These are phyloP conservation scores for Flaveria sonorensis DNA, from an alignment of 129 eudicot genomes.

Conservation along the genomic window DNA sequence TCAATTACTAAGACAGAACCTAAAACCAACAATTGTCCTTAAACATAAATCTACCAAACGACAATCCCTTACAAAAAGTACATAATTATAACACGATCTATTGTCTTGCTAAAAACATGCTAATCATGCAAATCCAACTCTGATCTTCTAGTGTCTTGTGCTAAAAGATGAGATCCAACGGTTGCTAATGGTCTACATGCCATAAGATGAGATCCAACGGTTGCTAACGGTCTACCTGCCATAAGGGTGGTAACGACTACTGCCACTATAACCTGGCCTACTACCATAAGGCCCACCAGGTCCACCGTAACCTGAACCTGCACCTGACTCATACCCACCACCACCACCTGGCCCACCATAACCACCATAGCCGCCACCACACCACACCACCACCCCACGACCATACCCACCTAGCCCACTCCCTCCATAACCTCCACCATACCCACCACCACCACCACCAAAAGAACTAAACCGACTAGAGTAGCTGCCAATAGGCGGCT, in stretches of 20 bases:
- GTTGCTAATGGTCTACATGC: slow-evolving; percentile 31
- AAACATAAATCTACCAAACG: slow-evolving; percentile 33
- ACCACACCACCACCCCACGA: slow-evolving; percentile 53
- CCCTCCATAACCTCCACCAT: slow-evolving; percentile 64
- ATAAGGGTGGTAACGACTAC: slow-evolving; percentile 89
- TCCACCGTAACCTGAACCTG: slow-evolving; percentile 66
- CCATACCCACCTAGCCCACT: slow-evolving; percentile 73
- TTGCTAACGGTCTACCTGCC: slow-evolving; percentile 63
- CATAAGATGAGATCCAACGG: slow-evolving; percentile 30
- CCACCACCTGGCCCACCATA: slow-evolving; percentile 59
- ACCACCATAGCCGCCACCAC: slow-evolving; percentile 71
- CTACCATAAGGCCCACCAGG: slow-evolving; percentile 70
- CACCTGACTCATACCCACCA: slow-evolving; percentile 51
- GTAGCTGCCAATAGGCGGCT: slow-evolving; percentile 60
- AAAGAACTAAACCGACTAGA: slow-evolving; percentile 71
- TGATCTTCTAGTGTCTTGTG: slow-evolving; percentile 47
- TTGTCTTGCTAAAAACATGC: slow-evolving; percentile 29
- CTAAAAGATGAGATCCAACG: slow-evolving; percentile 28
- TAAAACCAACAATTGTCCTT: slow-evolving; percentile 31
- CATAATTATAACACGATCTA: slow-evolving; percentile 30
- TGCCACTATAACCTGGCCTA: slow-evolving; percentile 68
- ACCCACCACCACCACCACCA: slow-evolving; percentile 62
- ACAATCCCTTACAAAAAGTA: slow-evolving; percentile 33
- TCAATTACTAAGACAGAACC: slow-evolving; percentile 30
- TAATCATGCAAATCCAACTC: slow-evolving; percentile 30